Conservation (phyloP, 2,329 filamentous ascomycete species). For the Arachnopeziza araneosa region DNA sequence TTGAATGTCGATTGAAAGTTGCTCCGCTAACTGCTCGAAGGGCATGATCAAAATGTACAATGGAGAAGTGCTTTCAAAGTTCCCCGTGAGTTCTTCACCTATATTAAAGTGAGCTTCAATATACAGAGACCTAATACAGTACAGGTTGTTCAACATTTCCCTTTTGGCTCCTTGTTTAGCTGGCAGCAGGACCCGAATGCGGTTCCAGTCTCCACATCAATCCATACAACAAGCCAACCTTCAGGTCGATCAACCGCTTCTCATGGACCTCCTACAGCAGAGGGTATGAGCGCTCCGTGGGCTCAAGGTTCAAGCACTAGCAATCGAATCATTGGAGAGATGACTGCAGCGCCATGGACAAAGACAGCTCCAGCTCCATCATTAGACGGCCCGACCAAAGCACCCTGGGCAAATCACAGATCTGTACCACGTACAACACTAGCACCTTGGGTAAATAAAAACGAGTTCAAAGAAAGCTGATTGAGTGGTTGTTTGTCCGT, state of each 20-base stretch:
- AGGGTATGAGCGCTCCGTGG: conserved; percentile 15
- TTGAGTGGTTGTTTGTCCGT: background rate
- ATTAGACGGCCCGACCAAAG: conserved; percentile 30
- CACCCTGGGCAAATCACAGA: conserved; percentile 31
- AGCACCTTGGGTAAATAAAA: background rate
- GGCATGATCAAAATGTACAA: conserved; percentile 99
- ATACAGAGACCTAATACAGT: background rate
- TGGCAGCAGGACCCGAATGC: conserved; percentile 67
- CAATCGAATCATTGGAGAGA: background rate
- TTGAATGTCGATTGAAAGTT: background rate
- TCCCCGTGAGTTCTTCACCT: conserved; percentile 50
- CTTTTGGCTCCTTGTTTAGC: conserved; percentile 73
- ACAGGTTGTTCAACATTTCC: conserved; percentile 83
- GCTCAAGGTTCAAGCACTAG: conserved; percentile 14
- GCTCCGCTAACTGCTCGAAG: conserved; percentile 33
- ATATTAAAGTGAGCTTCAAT: background rate
- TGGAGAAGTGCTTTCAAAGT: conserved; percentile 92
- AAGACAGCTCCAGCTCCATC: conserved; percentile 12
- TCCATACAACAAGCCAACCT: conserved; percentile 55
- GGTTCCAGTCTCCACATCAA: conserved; percentile 39
- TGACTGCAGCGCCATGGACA: conserved; percentile 6
- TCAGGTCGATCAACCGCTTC: background rate
- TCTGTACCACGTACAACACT: background rate
- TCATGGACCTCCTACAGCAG: background rate
- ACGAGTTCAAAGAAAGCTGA: background rate